Evolutionary conservation across 768 basidiomycete species (phyloP).

Genomic region (Symmetrospora coprosmae): DNA sequence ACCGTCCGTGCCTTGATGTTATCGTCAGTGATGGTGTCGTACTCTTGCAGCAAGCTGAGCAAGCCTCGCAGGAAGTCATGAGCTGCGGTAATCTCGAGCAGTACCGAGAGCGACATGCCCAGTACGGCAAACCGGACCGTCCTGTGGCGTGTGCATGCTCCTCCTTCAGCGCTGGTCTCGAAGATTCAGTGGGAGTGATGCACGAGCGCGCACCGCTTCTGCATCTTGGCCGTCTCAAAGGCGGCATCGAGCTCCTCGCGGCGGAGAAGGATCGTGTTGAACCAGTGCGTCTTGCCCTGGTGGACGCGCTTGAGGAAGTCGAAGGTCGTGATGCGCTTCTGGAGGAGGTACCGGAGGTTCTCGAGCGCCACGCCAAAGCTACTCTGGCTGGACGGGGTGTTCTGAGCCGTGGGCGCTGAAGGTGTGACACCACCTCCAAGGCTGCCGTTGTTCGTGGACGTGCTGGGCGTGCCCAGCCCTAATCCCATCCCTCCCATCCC

Average conservation of each 20-base stretch:
- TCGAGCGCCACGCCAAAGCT: slow-evolving; percentile 17
- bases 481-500: too few relatives aligned
- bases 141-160: slow-evolving; percentile 33
- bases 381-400: neutral
- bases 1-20: slow-evolving; percentile 24
- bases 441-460: too few relatives aligned
- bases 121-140: slow-evolving; percentile 70
- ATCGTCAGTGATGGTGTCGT: slow-evolving; percentile 29
- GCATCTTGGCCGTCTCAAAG: slow-evolving; percentile 2
- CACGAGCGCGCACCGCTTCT: slow-evolving; percentile 14
- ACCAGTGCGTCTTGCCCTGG: slow-evolving; percentile 22
- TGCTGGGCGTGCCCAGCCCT: slow-evolving; percentile 34
- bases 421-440: too few relatives aligned
- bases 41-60: slow-evolving; percentile 35
- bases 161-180: neutral
- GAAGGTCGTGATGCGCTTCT: slow-evolving; percentile 14
- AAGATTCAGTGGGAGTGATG: too few relatives aligned
- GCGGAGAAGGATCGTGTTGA: slow-evolving; percentile 21
- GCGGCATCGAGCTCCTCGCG: slow-evolving; percentile 15
- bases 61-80: slow-evolving; percentile 65
- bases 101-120: slow-evolving; percentile 67
- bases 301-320: slow-evolving; percentile 21
- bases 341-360: slow-evolving; percentile 3
- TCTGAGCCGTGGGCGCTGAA: neutral
- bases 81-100: slow-evolving; percentile 67